Evolutionary conservation across 1,139 yeast genomes (phyloP).

Genomic region (Yamadazyma diddensiae): DNA sequence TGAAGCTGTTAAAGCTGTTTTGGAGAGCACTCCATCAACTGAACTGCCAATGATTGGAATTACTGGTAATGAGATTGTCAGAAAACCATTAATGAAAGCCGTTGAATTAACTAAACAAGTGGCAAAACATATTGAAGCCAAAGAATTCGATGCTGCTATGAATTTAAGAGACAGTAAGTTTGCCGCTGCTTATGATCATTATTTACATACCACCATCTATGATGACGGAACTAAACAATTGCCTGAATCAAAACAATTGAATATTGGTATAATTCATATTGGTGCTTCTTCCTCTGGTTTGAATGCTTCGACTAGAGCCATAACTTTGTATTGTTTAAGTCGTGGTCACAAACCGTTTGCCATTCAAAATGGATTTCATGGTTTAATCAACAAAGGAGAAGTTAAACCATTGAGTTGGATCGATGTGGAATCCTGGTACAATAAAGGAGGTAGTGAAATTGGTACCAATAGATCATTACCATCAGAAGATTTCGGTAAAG

Average conservation of each 20-base stretch:
- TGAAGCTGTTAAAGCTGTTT: constrained; percentile 75
- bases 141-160: constrained; percentile 65
- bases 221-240: constrained; percentile 61
- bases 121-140: constrained; percentile 59
- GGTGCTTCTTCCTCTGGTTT: constrained; percentile 98
- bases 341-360: constrained; percentile 88
- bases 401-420: constrained; percentile 77
- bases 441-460: constrained; percentile 89
- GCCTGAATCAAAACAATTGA: constrained; percentile 49
- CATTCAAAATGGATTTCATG: constrained; percentile 90
- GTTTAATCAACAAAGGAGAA: constrained; percentile 77
- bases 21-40: constrained; percentile 65
- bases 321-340: constrained; percentile 86
- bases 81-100: constrained; percentile 70
- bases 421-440: constrained; percentile 87
- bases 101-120: constrained; percentile 68
- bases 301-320: constrained; percentile 89
- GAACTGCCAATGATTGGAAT: constrained; percentile 79
- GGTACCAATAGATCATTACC: constrained; percentile 94
- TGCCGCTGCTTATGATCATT: constrained; percentile 72
- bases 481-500: constrained; percentile 76
- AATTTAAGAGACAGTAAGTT: constrained; percentile 81
- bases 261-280: constrained; percentile 80
- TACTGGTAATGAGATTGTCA: constrained; percentile 66
- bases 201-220: constrained; percentile 63